phyloP scores from a whole-genome alignment of 768 basidiomycete species.

The Dacryopinax spathularia region DNA sequence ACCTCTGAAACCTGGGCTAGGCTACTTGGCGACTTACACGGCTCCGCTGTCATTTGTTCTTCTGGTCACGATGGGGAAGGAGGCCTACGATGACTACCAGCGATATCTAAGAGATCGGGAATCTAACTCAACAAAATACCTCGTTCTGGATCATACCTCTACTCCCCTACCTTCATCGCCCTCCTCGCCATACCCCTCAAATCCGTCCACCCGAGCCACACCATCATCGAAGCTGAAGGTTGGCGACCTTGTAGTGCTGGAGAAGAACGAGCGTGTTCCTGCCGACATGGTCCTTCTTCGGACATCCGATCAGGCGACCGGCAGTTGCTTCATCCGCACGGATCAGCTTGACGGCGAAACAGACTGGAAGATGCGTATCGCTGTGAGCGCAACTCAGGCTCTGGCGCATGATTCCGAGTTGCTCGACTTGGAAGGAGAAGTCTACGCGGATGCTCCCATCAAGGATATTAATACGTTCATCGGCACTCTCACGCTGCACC shows the following conservation, averaged over 20 bases:
- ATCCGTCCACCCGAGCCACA: constrained; percentile 48
- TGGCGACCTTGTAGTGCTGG: constrained; percentile 77
- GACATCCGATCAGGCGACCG: constrained; percentile 65
- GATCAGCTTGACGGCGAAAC: constrained; percentile 98
- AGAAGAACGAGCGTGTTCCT: constrained; percentile 95
- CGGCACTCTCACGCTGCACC: constrained; percentile 61
- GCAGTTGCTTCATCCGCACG: constrained; percentile 93
- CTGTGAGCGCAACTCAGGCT: constrained; percentile 71
- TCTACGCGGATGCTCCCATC: constrained; percentile 89
- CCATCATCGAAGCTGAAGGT: constrained; percentile 81
- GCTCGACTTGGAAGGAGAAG: constrained; percentile 60
- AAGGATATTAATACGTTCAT: constrained; percentile 96
- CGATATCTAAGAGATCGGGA: constrained; percentile 82
- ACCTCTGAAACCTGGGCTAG: constrained; percentile 28
- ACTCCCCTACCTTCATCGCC: constrained; percentile 16
- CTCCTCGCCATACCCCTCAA: constrained; percentile 12
- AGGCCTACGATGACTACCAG: constrained; percentile 97
- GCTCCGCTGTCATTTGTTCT: constrained; percentile 94
- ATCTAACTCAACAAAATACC: constrained; percentile 87
- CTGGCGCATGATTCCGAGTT: constrained; percentile 38
- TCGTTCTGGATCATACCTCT: constrained; percentile 49
- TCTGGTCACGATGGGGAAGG: constrained; percentile 92
- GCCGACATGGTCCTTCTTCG: constrained; percentile 82
- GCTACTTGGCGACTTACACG: constrained; percentile 89
- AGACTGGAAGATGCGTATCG: constrained; percentile 93